A percentile compares a stretch with the other conserved stretches of the same genome.
These are phyloP conservation scores for Gymnopilus dilepis DNA, from an alignment of 768 basidiomycete genomes.

Conservation along the genomic window DNA sequence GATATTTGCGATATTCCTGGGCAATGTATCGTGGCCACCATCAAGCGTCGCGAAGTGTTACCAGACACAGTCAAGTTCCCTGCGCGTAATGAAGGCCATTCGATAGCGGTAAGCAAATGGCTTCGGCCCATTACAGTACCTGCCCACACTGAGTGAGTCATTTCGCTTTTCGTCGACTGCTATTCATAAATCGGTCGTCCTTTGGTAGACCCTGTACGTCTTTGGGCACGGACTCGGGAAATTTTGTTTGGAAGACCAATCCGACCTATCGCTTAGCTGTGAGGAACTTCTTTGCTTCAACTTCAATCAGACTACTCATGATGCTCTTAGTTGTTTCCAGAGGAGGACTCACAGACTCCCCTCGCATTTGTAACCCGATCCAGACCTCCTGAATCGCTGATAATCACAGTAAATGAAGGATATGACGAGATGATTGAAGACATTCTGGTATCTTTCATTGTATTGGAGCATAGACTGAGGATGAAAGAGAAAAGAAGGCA, in stretches of 20 bases:
- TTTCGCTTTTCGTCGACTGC: background rate
- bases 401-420: conserved; percentile 9
- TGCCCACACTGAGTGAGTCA: conserved; percentile 10
- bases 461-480: conserved; percentile 20
- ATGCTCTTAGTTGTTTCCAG: conserved; percentile 7
- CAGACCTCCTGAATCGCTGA: conserved; percentile 1
- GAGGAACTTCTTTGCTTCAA: background rate
- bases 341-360: conserved; percentile 9
- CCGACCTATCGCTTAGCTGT: conserved; percentile 18
- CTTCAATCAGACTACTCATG: background rate
- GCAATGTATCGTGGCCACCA: conserved; percentile 16
- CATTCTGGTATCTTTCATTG: conserved; percentile 21
- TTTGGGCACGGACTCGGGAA: conserved; percentile 17
- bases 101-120: conserved; percentile 20
- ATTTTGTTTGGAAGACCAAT: conserved; percentile 20
- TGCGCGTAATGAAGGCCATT: conserved; percentile 9
- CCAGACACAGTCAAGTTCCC: conserved; percentile 22
- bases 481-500: conserved; percentile 24
- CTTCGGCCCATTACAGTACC: conserved; percentile 12
- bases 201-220: conserved; percentile 16
- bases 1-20: conserved; percentile 13
- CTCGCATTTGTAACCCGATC: conserved; percentile 11
- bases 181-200: too few relatives aligned
- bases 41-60: conserved; percentile 22
- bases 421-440: conserved; percentile 18